Evolutionary conservation across 768 basidiomycete species (phyloP), one percentile per base, ranked within the genome.

Genomic region (Kwoniella botswanensis): DNA sequence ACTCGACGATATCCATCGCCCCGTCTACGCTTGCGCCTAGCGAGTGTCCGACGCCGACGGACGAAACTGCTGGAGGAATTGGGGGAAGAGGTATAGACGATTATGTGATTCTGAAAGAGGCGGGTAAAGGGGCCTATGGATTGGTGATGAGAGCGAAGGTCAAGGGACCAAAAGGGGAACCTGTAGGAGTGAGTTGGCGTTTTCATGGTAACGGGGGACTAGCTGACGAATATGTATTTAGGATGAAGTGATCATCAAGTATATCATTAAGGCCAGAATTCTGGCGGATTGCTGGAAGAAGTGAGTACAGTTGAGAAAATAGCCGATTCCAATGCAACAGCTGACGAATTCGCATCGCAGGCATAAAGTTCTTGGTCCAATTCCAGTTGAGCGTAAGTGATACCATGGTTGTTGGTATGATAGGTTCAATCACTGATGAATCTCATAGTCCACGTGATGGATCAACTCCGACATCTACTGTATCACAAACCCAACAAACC

Each of bases 221-320:
- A 76, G 68, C 26, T 65, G 63, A 72, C 67, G 59, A 50, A 67
- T 15, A 12, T 3, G 2, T 55, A 4, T 21, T 67, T 72, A 71
- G 93, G 91, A 94, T 3, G 90, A 92, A 46, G 85, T 97, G 70
- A 91, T 99, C 77, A 94, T 99, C 85, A 99, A 99, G 81, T 95
- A 97, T 84, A 91, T 98, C 79, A 95, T 98, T 86, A 98, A 98
- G 84, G 94, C 93, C 58, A 92, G 97, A 63, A 99, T 99, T 70
- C 88, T 99, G 63, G 96, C 96, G 41, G 96, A 99, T 85, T 98
- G 96, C 84, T 99, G 97, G 97, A 98, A 98, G 86, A 93, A 83
- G 82, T 81, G 65, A 72, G 77, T 72, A 4, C 26, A 18, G n/a
- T 60, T 63, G 63, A 18, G n/a, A 24, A 29, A 53, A 18, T 26